These are phyloP conservation scores for Didymella pinodella DNA, from an alignment of 2,329 filamentous ascomycete species.

Conservation along the genomic window DNA sequence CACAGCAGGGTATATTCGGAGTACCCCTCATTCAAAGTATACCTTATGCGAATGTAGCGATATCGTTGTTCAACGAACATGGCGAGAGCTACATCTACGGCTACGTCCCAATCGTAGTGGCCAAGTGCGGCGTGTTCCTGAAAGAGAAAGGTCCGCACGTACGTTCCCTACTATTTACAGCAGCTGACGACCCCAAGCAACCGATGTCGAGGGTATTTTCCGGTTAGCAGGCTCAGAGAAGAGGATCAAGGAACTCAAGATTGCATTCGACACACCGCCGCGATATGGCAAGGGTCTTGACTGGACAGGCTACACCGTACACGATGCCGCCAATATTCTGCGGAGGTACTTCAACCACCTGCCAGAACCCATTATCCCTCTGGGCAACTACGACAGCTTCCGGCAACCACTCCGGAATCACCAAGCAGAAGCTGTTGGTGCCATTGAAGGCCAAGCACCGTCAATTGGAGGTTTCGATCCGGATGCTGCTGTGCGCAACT, in stretches of 20 bases:
- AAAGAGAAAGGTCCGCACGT: constrained; percentile 86
- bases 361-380: constrained; percentile 93
- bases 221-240: constrained; percentile 95
- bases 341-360: constrained; percentile 95
- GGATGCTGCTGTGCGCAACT: constrained; percentile 77
- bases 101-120: constrained; percentile 97
- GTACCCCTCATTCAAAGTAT: constrained; percentile 94
- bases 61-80: constrained; percentile 90
- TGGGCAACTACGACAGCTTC: constrained; percentile 92
- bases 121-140: constrained; percentile 95
- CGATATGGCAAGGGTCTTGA: constrained; percentile 95
- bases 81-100: constrained; percentile 98
- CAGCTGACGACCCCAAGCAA: constrained; percentile 66
- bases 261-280: constrained; percentile 84
- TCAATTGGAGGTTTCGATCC: constrained; percentile 78
- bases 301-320: constrained; percentile 97
- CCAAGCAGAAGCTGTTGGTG: constrained; percentile 73
- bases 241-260: constrained; percentile 95
- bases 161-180: not conserved
- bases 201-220: constrained; percentile 94
- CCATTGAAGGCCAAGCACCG: constrained; percentile 69
- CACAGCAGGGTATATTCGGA: constrained; percentile 85
- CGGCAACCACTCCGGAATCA: constrained; percentile 78
- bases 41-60: constrained; percentile 96
- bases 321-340: constrained; percentile 96